Evolutionary conservation across 805 yeast genomes (phyloP), one percentile per base, ranked within the genome.

Genomic region (Crinitomyces ghanaensis): DNA sequence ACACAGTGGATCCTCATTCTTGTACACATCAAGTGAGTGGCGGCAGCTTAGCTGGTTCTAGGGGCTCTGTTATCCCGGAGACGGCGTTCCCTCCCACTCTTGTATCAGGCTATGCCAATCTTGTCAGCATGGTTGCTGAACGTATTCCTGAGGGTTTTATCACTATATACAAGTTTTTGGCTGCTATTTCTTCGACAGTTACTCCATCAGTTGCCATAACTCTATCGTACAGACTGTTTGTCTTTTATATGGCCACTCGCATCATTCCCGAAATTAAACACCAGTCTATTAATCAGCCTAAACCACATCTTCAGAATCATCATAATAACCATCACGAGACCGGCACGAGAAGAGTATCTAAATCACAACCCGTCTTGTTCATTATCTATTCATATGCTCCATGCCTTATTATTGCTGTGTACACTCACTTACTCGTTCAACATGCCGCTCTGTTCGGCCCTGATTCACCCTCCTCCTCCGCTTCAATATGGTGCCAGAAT

Each of bases 391-490:
- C 94, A 21, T 88, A 82, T 56, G 80, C 95, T 23, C 97, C 97
- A 2, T 83, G 95, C 56, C 76, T 91, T 38, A 74, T 91, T 25
- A 85, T 91, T 38, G 95, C 95, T 0, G 94, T 91, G 39, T 91
- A 91, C 59, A 84, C 97, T 2, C 95, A 91, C 54, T 62, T 91
- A 46, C 79, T 88, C 71, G 70, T 91, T 66, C 93, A 83, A 62
- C 85, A 84, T 50, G 74, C 35, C 6, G 23, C 19, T n/a, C 19
- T 34, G 11, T 33, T 33, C 29, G 37, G 37, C 12, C 17, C 37
- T 13, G n/a, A n/a, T n/a, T n/a, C n/a, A n/a, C n/a, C n/a, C n/a
- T n/a, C n/a, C n/a, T n/a, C n/a, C n/a, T n/a, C n/a, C n/a, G n/a
- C n/a, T n/a, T n/a, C n/a, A n/a, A n/a, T n/a, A n/a, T n/a, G n/a